Conservation (phyloP, 164 flowering plant genomes). For the Vitis riparia region DNA sequence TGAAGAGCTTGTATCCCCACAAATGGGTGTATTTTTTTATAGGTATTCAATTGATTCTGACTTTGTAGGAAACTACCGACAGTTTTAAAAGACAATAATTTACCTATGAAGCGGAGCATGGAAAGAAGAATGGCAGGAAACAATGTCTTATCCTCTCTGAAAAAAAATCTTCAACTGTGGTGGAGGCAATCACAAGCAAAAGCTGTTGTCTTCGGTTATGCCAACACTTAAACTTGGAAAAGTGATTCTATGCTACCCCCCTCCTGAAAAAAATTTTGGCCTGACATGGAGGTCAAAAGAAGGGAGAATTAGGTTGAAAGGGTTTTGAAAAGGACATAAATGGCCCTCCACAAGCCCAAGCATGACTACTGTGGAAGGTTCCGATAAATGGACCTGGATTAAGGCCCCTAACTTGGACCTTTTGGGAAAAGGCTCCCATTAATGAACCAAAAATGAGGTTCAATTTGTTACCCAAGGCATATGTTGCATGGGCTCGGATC, state of each 20-base stretch:
- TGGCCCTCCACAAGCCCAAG: neutral
- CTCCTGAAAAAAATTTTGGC: slow-evolving; percentile 36
- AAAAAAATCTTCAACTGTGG: slow-evolving; percentile 2
- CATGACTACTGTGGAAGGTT: neutral
- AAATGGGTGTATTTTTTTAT: no score
- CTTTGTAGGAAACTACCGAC: no score
- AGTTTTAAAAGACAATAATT: neutral
- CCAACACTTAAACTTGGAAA: neutral
- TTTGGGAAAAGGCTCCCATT: no score
- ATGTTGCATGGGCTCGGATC: no score
- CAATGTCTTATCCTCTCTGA: neutral
- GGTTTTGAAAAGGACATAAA: neutral
- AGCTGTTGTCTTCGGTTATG: neutral
- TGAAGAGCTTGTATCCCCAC: no score
- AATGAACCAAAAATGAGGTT: no score
- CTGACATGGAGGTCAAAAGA: slow-evolving; percentile 25
- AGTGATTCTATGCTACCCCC: slow-evolving; percentile 19
- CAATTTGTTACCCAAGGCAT: no score
- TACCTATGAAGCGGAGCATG: neutral
- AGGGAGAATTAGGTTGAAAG: no score
- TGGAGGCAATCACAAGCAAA: slow-evolving; percentile 1
- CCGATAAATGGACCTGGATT: no score
- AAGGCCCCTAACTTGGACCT: no score
- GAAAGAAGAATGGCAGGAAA: neutral
- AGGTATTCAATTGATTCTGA: no score